Evolutionary conservation across 768 basidiomycete species (phyloP).

Genomic region (Leccinum arenicola): DNA sequence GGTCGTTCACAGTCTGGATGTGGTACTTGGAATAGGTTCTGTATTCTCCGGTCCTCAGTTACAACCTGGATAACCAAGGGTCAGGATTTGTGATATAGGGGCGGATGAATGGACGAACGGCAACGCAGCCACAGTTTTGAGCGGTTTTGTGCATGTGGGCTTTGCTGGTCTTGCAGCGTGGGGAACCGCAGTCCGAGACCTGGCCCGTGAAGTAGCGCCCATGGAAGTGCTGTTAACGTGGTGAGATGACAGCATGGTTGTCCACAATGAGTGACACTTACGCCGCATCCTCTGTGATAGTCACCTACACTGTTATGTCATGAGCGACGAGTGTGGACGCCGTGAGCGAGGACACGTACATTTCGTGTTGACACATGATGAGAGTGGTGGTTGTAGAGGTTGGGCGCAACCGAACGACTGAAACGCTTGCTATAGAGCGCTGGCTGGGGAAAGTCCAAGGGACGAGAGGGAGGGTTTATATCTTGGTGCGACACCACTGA

Average conservation of each 20-base stretch:
- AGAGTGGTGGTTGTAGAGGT: neutral
- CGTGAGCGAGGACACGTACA: constrained; percentile 21
- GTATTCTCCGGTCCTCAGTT: constrained; percentile 36
- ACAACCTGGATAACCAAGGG: constrained; percentile 23
- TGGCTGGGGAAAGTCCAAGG: neutral
- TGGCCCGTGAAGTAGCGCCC: constrained; percentile 37
- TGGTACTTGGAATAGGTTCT: constrained; percentile 34
- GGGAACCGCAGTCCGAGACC: constrained; percentile 30
- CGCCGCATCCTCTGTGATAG: constrained; percentile 37
- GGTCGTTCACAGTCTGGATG: constrained; percentile 32
- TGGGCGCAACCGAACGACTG: neutral
- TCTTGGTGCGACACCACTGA: constrained; percentile 1
- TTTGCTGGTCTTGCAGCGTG: constrained; percentile 33
- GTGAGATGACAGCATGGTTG: constrained; percentile 6
- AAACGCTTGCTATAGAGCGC: neutral
- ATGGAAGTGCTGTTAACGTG: constrained; percentile 32
- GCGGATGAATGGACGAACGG: constrained; percentile 18
- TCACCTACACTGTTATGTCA: constrained; percentile 32
- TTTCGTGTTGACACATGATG: constrained; percentile 36
- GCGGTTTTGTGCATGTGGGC: constrained; percentile 36
- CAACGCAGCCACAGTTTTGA: constrained; percentile 30
- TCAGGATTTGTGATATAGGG: constrained; percentile 14
- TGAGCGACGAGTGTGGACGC: neutral
- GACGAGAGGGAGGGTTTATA: constrained; percentile 7
- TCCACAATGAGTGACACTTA: constrained; percentile 13